Conservation (phyloP, 192 early-diverging fungal genomes). For the Entomortierella parvispora region DNA sequence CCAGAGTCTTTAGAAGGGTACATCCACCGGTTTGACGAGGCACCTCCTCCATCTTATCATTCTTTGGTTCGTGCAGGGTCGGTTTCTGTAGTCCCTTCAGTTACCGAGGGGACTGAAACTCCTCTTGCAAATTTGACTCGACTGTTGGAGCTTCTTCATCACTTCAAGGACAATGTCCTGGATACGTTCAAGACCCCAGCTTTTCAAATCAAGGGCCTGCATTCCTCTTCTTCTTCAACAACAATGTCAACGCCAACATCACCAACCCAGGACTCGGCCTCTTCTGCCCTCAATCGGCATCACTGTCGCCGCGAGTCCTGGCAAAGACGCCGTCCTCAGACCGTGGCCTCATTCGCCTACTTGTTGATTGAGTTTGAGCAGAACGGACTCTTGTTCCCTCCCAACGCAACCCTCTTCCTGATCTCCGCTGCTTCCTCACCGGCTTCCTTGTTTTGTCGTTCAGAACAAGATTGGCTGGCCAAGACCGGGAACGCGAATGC, state of each 20-base stretch:
- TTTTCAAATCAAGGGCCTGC: neutral
- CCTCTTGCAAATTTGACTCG: neutral
- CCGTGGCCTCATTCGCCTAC: constrained; percentile 28
- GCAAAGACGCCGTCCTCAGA: constrained; percentile 19
- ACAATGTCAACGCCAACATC: neutral
- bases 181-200: neutral
- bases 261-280: neutral
- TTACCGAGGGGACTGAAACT: neutral
- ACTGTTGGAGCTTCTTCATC: constrained; percentile 21
- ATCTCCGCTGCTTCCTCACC: neutral
- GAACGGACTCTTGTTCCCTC: neutral
- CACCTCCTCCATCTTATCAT: constrained; percentile 40
- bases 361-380: constrained; percentile 42
- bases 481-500: constrained; percentile 30
- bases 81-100: neutral
- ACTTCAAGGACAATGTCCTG: constrained; percentile 21
- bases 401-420: neutral
- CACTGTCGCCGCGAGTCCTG: constrained; percentile 11
- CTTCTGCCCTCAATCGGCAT: too few relatives aligned
- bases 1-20: constrained; percentile 27
- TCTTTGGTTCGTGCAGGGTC: constrained; percentile 6
- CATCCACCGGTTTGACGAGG: constrained; percentile 28
- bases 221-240: neutral
- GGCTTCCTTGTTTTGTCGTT: neutral
- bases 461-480: constrained; percentile 34